Evolutionary conservation across 2,329 filamentous ascomycete species (phyloP).

Genomic region (Samsoniella hepiali): DNA sequence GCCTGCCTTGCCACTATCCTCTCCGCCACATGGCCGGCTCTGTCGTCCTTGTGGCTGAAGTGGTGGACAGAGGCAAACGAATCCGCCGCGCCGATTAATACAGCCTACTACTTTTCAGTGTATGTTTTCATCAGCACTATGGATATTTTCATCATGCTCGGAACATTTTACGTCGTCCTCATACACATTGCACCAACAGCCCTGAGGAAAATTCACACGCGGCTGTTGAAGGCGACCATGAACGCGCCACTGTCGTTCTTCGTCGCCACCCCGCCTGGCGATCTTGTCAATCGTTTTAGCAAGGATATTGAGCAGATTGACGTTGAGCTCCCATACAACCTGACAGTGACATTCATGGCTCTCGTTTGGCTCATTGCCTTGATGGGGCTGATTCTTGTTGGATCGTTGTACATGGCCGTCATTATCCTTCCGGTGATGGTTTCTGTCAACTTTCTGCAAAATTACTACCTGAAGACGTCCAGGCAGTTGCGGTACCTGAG

Average conservation of each 20-base stretch:
- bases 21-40: background rate
- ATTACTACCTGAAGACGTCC: slow-evolving; percentile 32
- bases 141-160: slow-evolving; percentile 15
- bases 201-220: slow-evolving; percentile 23
- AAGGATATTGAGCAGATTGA: slow-evolving; percentile 40
- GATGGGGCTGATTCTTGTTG: slow-evolving; percentile 40
- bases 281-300: slow-evolving; percentile 38
- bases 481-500: slow-evolving; percentile 31
- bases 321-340: slow-evolving; percentile 32
- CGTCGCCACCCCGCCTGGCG: slow-evolving; percentile 33
- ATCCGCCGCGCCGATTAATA: slow-evolving; percentile 18
- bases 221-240: slow-evolving; percentile 30
- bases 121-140: slow-evolving; percentile 21
- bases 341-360: slow-evolving; percentile 26
- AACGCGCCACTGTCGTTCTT: slow-evolving; percentile 34
- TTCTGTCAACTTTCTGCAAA: slow-evolving; percentile 27
- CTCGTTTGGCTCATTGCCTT: slow-evolving; percentile 26
- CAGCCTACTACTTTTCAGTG: slow-evolving; percentile 24
- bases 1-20: too few relatives aligned
- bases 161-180: slow-evolving; percentile 20
- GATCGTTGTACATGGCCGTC: slow-evolving; percentile 44
- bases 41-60: slow-evolving; percentile 25
- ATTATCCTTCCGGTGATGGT: slow-evolving; percentile 38
- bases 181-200: slow-evolving; percentile 28
- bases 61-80: slow-evolving; percentile 27